A percentile compares a stretch with the other conserved stretches of the same genome.
phyloP scores from a whole-genome alignment of 345 rosid species.

The Gossypioides kirkii region DNA sequence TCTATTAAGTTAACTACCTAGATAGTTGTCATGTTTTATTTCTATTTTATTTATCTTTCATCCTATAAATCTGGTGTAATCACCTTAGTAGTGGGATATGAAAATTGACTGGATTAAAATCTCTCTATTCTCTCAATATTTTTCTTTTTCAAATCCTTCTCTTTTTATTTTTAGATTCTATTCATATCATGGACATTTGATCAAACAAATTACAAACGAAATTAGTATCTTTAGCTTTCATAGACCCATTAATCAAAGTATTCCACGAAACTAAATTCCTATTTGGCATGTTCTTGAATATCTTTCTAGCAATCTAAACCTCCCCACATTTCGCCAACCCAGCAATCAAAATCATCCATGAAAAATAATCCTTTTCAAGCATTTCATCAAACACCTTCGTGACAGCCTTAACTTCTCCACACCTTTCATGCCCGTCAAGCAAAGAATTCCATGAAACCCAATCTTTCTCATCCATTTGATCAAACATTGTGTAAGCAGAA shows the following conservation, averaged over 20 bases:
- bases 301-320: constrained; percentile 20
- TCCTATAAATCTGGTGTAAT: no score
- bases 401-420: constrained; percentile 29
- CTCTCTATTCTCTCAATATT: no score
- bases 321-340: constrained; percentile 28
- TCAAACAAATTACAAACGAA: constrained; percentile 23
- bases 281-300: constrained; percentile 35
- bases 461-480: background rate
- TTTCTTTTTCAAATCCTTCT: no score
- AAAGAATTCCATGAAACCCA: background rate
- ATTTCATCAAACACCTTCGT: constrained; percentile 37
- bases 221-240: constrained; percentile 31
- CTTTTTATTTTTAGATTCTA: no score
- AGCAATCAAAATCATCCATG: constrained; percentile 44
- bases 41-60: no score
- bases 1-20: no score
- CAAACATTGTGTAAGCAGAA: constrained; percentile 1
- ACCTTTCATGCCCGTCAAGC: constrained; percentile 5
- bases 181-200: constrained; percentile 14
- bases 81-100: no score
- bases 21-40: no score
- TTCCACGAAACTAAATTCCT: constrained; percentile 23
- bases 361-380: constrained; percentile 35
- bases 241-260: constrained; percentile 25
- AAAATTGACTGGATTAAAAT: no score